These are phyloP conservation scores for Inonotus obliquus DNA, from an alignment of 1,284 basidiomycete species.

Conservation along the genomic window DNA sequence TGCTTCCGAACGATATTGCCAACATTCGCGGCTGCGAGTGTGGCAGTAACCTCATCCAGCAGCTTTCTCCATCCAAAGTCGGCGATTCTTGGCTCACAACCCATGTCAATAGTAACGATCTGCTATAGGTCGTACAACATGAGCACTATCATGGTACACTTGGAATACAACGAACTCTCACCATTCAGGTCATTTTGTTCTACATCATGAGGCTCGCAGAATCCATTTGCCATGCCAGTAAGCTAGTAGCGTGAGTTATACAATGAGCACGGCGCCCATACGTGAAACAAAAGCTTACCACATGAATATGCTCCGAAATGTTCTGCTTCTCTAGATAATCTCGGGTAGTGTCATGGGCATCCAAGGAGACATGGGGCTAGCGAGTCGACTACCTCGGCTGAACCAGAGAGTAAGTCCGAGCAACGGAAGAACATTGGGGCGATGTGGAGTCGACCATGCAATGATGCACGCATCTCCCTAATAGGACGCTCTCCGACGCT, in stretches of 20 bases:
- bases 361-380: constrained; percentile 18
- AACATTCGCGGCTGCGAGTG: background rate
- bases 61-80: constrained; percentile 17
- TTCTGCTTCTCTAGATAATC: constrained; percentile 3
- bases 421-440: constrained; percentile 15
- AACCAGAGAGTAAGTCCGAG: constrained; percentile 16
- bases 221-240: constrained; percentile 15
- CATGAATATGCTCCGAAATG: constrained; percentile 7
- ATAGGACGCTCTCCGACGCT: no score
- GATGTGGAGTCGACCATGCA: constrained; percentile 14
- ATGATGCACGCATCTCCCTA: constrained; percentile 13
- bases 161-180: background rate
- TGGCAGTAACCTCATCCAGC: background rate
- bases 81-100: constrained; percentile 12
- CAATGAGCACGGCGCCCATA: background rate
- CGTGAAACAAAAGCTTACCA: constrained; percentile 1
- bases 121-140: background rate
- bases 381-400: background rate
- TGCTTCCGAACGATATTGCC: constrained; percentile 5
- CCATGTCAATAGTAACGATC: constrained; percentile 14
- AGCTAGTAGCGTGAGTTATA: constrained; percentile 6
- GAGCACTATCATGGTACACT: background rate
- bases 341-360: constrained; percentile 14
- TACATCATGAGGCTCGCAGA: constrained; percentile 16
- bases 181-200: constrained; percentile 17